Conservation (phyloP, 2,329 filamentous ascomycete genomes). For the Exophiala xenobiotica region DNA sequence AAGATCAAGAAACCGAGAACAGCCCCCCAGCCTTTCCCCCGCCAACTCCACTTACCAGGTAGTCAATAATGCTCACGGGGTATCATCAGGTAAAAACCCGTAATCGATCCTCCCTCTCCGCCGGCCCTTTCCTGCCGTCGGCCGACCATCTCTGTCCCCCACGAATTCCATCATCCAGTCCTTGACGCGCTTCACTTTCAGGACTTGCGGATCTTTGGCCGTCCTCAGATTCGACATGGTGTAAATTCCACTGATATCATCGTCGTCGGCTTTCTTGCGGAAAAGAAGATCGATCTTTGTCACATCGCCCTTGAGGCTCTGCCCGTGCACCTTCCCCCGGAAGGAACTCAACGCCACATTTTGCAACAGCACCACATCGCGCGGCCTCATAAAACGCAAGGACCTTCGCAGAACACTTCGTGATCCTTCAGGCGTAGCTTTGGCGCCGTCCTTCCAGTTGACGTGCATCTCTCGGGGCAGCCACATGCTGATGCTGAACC, state of each 20-base stretch:
- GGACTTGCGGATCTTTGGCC: slow-evolving; percentile 51
- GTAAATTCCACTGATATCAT: slow-evolving; percentile 59
- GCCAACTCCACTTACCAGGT: background rate
- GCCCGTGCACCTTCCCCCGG: slow-evolving; percentile 74
- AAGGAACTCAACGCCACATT: slow-evolving; percentile 79
- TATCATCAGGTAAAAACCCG: slow-evolving; percentile 40
- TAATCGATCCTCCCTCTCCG: slow-evolving; percentile 17
- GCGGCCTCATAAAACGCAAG: slow-evolving; percentile 56
- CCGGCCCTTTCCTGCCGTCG: slow-evolving; percentile 8
- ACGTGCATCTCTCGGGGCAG: slow-evolving; percentile 43
- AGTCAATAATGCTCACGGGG: slow-evolving; percentile 32
- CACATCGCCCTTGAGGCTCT: slow-evolving; percentile 70
- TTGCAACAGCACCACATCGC: slow-evolving; percentile 75
- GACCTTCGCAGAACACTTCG: slow-evolving; percentile 39
- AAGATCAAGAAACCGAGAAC: too few relatives aligned
- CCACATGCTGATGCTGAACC: slow-evolving; percentile 86
- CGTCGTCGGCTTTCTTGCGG: slow-evolving; percentile 53
- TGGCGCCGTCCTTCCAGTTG: slow-evolving; percentile 30
- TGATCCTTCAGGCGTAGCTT: slow-evolving; percentile 32
- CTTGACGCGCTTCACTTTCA: slow-evolving; percentile 66
- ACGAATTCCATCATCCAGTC: slow-evolving; percentile 77
- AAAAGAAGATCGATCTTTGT: slow-evolving; percentile 69
- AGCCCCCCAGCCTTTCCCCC: too few relatives aligned
- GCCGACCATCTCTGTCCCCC: slow-evolving; percentile 35
- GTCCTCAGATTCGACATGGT: slow-evolving; percentile 50